Evolutionary conservation across 108 stramenopile genomes (phyloP).

Genomic region (Hondaea fermentalgiana): DNA sequence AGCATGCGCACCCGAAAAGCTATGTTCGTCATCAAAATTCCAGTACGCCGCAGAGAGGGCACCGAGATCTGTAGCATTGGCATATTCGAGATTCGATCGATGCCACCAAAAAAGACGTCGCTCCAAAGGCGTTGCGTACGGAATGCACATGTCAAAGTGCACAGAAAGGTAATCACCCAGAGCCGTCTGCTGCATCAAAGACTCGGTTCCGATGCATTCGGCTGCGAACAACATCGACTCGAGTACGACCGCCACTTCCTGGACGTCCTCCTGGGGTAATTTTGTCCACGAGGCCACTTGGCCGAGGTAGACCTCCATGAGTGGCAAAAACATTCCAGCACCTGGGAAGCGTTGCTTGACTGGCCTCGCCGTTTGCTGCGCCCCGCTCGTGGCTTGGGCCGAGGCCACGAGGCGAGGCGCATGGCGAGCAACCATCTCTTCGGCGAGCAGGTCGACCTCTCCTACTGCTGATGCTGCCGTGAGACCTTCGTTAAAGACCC

Average conservation of each 20-base stretch:
- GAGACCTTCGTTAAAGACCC: neutral
- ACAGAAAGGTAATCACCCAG: neutral
- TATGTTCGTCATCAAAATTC: neutral
- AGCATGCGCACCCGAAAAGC: neutral
- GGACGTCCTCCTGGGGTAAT: neutral
- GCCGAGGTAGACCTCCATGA: neutral
- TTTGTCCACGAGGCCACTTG: neutral
- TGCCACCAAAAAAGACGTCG: neutral
- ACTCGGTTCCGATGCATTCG: neutral
- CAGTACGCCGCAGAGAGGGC: neutral
- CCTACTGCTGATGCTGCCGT: neutral
- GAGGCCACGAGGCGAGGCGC: neutral
- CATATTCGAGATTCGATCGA: constrained; percentile 1
- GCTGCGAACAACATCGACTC: neutral
- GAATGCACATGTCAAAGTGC: neutral
- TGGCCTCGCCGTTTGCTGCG: neutral
- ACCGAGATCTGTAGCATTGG: neutral
- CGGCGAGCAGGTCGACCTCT: neutral
- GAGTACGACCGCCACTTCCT: neutral
- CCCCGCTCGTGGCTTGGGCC: too few species aligned
- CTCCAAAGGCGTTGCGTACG: neutral
- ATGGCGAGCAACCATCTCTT: neutral
- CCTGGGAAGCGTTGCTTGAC: neutral
- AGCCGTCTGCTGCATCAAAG: neutral
- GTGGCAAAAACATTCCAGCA: neutral